These are phyloP conservation scores for Amanita rimosa DNA, from an alignment of 768 basidiomycete genomes.

Conservation along the genomic window DNA sequence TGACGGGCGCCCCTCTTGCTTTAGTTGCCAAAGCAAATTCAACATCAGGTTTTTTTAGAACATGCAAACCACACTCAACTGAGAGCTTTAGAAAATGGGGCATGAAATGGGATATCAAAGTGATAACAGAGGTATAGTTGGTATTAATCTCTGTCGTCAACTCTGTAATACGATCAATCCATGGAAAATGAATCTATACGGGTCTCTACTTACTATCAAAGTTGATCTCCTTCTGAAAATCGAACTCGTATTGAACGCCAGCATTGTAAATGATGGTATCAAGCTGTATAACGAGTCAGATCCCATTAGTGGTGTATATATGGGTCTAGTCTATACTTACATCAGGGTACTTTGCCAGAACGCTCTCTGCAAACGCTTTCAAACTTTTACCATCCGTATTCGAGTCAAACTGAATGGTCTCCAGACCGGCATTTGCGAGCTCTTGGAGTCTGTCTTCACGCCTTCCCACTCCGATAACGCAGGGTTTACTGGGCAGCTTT, in stretches of 20 bases:
- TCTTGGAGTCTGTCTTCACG: slow-evolving; percentile 43
- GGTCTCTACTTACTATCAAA: slow-evolving; percentile 22
- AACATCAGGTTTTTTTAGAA: not conserved
- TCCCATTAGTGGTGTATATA: not conserved
- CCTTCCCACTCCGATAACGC: slow-evolving; percentile 39
- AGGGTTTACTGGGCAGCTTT: slow-evolving; percentile 33
- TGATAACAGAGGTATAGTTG: slow-evolving; percentile 43
- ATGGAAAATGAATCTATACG: not conserved
- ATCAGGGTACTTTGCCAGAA: slow-evolving; percentile 21
- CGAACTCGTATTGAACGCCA: slow-evolving; percentile 38
- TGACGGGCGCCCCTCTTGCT: slow-evolving; percentile 34
- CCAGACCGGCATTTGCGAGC: slow-evolving; percentile 27
- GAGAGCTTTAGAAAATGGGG: slow-evolving; percentile 46
- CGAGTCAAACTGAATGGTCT: slow-evolving; percentile 33
- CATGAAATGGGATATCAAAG: slow-evolving; percentile 33
- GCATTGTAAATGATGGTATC: slow-evolving; percentile 45
- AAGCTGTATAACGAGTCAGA: slow-evolving; percentile 22
- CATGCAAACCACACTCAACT: slow-evolving; percentile 17
- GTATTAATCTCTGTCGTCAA: slow-evolving; percentile 35
- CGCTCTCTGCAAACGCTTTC: slow-evolving; percentile 26
- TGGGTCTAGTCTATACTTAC: slow-evolving; percentile 2
- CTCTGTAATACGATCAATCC: slow-evolving; percentile 16
- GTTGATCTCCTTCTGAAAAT: slow-evolving; percentile 33
- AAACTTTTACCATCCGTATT: slow-evolving; percentile 24
- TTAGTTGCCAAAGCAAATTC: not conserved